A percentile compares a stretch with the other conserved stretches of the same genome.
Evolutionary conservation across 257 asterid species (phyloP).

Genomic region (Parsonsia alboflavescens): DNA sequence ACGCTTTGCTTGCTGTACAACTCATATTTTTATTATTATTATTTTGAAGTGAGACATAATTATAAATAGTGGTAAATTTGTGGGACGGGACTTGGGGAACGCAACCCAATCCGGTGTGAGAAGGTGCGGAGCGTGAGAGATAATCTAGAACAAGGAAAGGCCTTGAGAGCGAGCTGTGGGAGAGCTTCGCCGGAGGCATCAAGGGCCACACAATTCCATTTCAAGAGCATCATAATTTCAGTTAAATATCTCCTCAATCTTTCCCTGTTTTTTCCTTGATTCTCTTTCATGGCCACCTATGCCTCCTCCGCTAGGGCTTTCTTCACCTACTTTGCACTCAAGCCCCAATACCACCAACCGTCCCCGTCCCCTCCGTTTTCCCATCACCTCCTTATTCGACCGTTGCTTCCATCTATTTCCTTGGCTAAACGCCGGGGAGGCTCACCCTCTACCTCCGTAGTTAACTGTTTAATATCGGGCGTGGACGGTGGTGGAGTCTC

Average conservation of each 20-base stretch:
- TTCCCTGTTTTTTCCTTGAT: not conserved
- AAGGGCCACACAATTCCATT: constrained; percentile 17
- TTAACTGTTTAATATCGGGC: constrained; percentile 68
- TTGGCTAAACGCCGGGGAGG: constrained; percentile 13
- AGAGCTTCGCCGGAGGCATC: constrained; percentile 35
- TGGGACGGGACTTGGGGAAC: too few species aligned
- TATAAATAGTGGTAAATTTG: too few species aligned
- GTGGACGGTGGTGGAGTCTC: constrained; percentile 97
- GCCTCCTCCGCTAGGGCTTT: constrained; percentile 54
- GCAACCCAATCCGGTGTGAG: constrained; percentile 1
- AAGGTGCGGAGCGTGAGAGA: constrained; percentile 20
- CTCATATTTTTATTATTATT: too few species aligned
- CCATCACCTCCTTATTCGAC: constrained; percentile 45
- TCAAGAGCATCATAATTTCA: not conserved
- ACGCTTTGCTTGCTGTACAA: too few species aligned
- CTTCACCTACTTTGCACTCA: constrained; percentile 29
- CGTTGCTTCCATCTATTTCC: constrained; percentile 35
- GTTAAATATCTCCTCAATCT: constrained; percentile 2
- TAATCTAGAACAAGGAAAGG: constrained; percentile 14
- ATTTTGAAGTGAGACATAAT: too few species aligned
- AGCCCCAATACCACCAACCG: constrained; percentile 19
- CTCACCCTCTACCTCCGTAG: constrained; percentile 11
- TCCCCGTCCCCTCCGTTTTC: constrained; percentile 26
- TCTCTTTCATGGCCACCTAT: constrained; percentile 48
- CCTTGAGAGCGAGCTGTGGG: constrained; percentile 16